These are phyloP conservation scores for Coprinopsis marcescibilis DNA, from an alignment of 768 basidiomycete genomes.

Conservation along the genomic window DNA sequence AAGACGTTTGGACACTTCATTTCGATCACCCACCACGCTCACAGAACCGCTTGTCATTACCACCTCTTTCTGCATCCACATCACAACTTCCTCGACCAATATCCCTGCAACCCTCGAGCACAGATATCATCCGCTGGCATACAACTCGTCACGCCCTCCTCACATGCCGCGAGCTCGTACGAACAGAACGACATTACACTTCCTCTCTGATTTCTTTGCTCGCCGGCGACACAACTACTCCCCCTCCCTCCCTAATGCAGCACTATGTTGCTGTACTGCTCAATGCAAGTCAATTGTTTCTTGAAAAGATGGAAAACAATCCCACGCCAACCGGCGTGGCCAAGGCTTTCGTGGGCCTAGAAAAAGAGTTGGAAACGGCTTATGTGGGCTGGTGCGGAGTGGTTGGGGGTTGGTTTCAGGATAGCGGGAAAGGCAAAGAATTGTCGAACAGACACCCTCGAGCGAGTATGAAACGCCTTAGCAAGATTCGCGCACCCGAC, in stretches of 20 bases:
- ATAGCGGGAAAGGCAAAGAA: background rate
- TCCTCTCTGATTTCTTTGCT: conserved; percentile 27
- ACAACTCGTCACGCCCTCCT: conserved; percentile 32
- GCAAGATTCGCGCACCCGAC: background rate
- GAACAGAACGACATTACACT: conserved; percentile 39
- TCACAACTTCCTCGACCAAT: background rate
- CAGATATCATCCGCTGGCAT: conserved; percentile 27
- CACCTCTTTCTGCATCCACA: conserved; percentile 1
- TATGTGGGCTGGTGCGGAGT: conserved; percentile 57
- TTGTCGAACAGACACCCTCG: background rate
- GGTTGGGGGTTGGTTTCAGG: conserved; percentile 42
- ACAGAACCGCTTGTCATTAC: background rate
- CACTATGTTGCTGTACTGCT: conserved; percentile 47
- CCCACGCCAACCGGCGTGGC: conserved; percentile 65
- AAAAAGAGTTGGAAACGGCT: conserved; percentile 47
- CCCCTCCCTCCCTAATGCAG: conserved; percentile 48
- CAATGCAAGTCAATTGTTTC: conserved; percentile 41
- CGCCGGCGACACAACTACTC: conserved; percentile 32
- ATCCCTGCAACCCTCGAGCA: background rate
- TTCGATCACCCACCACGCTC: background rate
- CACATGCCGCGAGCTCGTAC: conserved; percentile 35
- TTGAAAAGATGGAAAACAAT: conserved; percentile 47
- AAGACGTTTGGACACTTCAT: background rate
- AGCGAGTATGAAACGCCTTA: background rate
- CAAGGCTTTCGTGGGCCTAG: conserved; percentile 48